Evolutionary conservation across 2,329 filamentous ascomycete genomes (phyloP), one percentile per base, ranked within the genome.

Genomic region (Knufia petricola): DNA sequence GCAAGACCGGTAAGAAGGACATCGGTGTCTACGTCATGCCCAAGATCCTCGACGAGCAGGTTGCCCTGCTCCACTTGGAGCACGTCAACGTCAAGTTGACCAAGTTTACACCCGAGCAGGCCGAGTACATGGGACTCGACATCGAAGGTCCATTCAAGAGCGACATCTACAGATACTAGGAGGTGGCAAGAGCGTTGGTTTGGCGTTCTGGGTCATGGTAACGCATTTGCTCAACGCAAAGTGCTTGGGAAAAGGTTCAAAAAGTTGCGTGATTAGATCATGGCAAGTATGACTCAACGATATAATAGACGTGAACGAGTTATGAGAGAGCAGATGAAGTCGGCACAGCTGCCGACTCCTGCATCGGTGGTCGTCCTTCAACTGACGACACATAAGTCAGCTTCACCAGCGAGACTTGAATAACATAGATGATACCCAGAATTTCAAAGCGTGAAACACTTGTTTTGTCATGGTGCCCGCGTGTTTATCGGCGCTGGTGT

Each of bases 1-100:
- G 85, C 74, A 87, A 89, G 78, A 81, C 79, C 57, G 87, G 85
- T 72, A 88, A 92, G 79, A 86, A 95, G 66, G 80, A 85, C 50
- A 76, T 94, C 60, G 86, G 90, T 64, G 92, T 96, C 75, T 95
- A 94, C 73, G 89, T 94, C 63, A 79, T 95, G 62, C 92, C 92
- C 72, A 98, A 98, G 88, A 88, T 95, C 65, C 83, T 98, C 58
- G 92, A 98, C 64, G 92, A 98, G 82, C 88, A 95, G 76, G 92
- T 98, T 66, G 92, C 92, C 67, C 80, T 84, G 66, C 85, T 95
- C 60, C 92, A 98, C 76, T 77, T 95, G 60, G 80, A 76, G 58
- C 92, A 96, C 78, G 84, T 87, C 78, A 94, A 95, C 74, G 92
- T 79, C 65, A 88, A 96, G 80, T 81, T 98, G 65, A 86, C 84